A percentile compares a stretch with the other conserved stretches of the same genome.
Evolutionary conservation across 2,329 filamentous ascomycete species (phyloP).

Genomic region (Zasmidium citrigriseum): DNA sequence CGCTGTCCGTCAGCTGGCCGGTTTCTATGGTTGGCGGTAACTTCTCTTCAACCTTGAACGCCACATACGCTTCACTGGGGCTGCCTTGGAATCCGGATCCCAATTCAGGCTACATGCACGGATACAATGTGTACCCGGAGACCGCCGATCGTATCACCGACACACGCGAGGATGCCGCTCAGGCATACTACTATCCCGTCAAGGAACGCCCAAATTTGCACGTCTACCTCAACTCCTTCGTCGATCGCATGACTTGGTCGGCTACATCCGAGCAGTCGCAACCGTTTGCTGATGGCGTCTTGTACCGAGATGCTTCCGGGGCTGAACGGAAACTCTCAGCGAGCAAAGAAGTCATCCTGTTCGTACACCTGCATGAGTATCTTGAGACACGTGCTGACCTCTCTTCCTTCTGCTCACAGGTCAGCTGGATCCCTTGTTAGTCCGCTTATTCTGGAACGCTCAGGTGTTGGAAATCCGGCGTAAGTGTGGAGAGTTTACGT

Average conservation of each 20-base stretch:
- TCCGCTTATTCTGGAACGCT: constrained; percentile 59
- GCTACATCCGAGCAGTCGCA: neutral
- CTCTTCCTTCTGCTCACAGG: too few relatives aligned
- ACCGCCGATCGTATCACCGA: constrained; percentile 42
- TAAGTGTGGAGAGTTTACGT: constrained; percentile 15
- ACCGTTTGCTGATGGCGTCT: constrained; percentile 12
- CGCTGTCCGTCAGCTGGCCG: constrained; percentile 14
- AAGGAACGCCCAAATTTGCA: constrained; percentile 44
- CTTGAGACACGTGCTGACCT: too few relatives aligned
- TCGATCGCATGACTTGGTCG: constrained; percentile 43
- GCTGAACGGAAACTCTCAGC: constrained; percentile 3
- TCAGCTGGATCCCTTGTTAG: constrained; percentile 54
- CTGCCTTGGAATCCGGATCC: constrained; percentile 44
- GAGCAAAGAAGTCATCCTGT: constrained; percentile 25
- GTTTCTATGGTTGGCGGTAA: constrained; percentile 10
- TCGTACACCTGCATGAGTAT: too few relatives aligned
- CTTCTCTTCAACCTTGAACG: constrained; percentile 35
- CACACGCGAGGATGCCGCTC: constrained; percentile 49
- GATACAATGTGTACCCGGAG: constrained; percentile 45
- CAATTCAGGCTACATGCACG: constrained; percentile 47
- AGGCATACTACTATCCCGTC: constrained; percentile 51
- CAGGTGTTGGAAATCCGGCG: constrained; percentile 55
- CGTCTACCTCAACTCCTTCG: constrained; percentile 46
- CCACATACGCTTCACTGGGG: constrained; percentile 38
- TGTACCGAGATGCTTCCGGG: constrained; percentile 3